phyloP scores from a whole-genome alignment of 139 green algal species.

The Volvox reticuliferus region DNA sequence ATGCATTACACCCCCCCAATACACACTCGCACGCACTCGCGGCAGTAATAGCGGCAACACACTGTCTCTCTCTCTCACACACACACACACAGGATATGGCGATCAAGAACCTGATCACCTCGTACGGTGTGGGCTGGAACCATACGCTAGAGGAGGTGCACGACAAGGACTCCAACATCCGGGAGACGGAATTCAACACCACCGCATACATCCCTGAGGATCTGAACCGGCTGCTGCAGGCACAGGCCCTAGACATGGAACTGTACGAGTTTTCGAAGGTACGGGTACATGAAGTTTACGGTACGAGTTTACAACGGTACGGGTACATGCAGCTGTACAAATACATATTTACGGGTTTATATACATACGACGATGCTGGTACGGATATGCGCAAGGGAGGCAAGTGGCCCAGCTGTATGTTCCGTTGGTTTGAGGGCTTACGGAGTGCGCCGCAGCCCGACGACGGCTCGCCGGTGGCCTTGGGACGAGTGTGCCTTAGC shows the following conservation, averaged over 20 bases:
- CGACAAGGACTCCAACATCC: constrained; percentile 17
- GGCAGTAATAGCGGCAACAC: no score
- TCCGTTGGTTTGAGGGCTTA: no score
- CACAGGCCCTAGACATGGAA: constrained; percentile 1
- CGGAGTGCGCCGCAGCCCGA: no score
- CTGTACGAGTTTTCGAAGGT: constrained; percentile 33
- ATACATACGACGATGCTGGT: no score
- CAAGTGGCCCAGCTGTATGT: no score
- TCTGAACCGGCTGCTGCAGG: neutral
- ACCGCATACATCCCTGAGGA: constrained; percentile 2
- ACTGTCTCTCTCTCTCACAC: neutral
- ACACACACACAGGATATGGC: neutral
- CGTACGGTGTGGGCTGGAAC: constrained; percentile 27
- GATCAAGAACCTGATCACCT: constrained; percentile 27
- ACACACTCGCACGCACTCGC: no score
- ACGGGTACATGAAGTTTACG: neutral
- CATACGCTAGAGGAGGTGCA: constrained; percentile 44
- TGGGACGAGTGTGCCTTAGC: no score
- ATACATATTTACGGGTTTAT: no score
- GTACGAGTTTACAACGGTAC: constrained; percentile 13
- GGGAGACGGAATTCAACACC: constrained; percentile 31
- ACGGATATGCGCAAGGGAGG: no score
- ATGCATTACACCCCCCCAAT: no score
- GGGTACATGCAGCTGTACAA: neutral
- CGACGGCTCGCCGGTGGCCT: no score